These are phyloP conservation scores for Eutypella sp. DNA, from an alignment of 2,329 filamentous ascomycete genomes.

Conservation along the genomic window DNA sequence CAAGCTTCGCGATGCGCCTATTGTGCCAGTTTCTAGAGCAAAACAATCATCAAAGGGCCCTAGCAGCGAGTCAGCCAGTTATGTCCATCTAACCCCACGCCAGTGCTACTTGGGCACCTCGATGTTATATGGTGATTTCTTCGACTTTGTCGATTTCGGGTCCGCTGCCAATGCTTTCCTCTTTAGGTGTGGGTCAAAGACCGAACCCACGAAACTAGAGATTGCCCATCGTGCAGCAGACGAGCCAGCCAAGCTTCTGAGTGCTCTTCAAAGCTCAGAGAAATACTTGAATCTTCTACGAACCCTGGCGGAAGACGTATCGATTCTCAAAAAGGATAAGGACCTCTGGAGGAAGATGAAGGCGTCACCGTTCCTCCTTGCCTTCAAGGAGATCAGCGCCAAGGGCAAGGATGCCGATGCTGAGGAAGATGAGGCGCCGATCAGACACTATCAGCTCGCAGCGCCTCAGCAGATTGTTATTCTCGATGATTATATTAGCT, in stretches of 20 bases:
- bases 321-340: slow-evolving; percentile 70
- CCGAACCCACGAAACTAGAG: slow-evolving; percentile 82
- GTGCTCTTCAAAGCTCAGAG: slow-evolving; percentile 72
- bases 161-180: slow-evolving; percentile 82
- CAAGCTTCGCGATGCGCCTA: slow-evolving; percentile 58
- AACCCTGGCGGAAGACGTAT: slow-evolving; percentile 69
- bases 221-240: slow-evolving; percentile 77
- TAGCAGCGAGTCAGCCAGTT: slow-evolving; percentile 36
- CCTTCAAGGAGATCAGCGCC: slow-evolving; percentile 66
- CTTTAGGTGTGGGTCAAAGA: slow-evolving; percentile 82
- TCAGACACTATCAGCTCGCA: slow-evolving; percentile 76
- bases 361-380: slow-evolving; percentile 71
- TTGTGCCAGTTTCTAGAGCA: slow-evolving; percentile 61
- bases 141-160: slow-evolving; percentile 96
- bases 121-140: slow-evolving; percentile 74
- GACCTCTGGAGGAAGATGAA: slow-evolving; percentile 73
- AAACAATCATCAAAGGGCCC: slow-evolving; percentile 19
- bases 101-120: slow-evolving; percentile 75
- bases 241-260: slow-evolving; percentile 77
- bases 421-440: slow-evolving; percentile 58
- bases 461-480: slow-evolving; percentile 69
- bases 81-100: slow-evolving; percentile 60
- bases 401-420: slow-evolving; percentile 46
- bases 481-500: slow-evolving; percentile 83
- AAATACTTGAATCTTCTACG: slow-evolving; percentile 83